phyloP scores from a whole-genome alignment of 2,329 filamentous ascomycete genomes.

The Fusarium decemcellulare region DNA sequence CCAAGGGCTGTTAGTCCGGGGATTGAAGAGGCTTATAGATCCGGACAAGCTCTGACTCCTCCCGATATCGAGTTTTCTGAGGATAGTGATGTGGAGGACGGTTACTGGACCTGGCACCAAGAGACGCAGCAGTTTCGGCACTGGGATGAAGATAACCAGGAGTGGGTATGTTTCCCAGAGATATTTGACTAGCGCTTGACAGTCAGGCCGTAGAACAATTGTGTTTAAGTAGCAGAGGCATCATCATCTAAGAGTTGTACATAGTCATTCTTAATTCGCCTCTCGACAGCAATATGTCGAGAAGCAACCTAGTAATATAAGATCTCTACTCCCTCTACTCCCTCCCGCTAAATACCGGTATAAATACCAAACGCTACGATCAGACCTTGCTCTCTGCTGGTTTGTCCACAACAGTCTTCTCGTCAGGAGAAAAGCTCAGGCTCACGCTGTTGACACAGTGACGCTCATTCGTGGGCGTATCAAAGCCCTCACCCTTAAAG shows the following conservation, averaged over 20 bases:
- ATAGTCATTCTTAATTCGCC: too few relatives aligned
- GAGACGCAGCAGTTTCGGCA: slow-evolving; percentile 35
- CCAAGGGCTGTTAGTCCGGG: not conserved
- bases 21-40: slow-evolving; percentile 34
- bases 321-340: slow-evolving; percentile 1
- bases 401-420: slow-evolving; percentile 60
- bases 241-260: too few relatives aligned
- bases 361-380: slow-evolving; percentile 8
- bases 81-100: slow-evolving; percentile 35
- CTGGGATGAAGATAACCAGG: slow-evolving; percentile 40
- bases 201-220: not conserved
- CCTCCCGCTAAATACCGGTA: not conserved
- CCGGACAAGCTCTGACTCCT: slow-evolving; percentile 32
- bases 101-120: slow-evolving; percentile 44
- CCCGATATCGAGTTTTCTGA: slow-evolving; percentile 39
- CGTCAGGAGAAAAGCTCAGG: slow-evolving; percentile 82
- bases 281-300: too few relatives aligned
- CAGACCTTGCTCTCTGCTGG: slow-evolving; percentile 54
- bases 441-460: slow-evolving; percentile 98
- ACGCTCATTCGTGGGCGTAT: slow-evolving; percentile 92
- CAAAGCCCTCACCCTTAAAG: slow-evolving; percentile 89
- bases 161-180: slow-evolving; percentile 44
- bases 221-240: too few relatives aligned
- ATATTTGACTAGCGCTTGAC: slow-evolving; percentile 38
- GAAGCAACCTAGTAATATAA: too few relatives aligned